Conservation (phyloP, 2,329 filamentous ascomycete species). For the Aspergillus pseudotamarii region DNA sequence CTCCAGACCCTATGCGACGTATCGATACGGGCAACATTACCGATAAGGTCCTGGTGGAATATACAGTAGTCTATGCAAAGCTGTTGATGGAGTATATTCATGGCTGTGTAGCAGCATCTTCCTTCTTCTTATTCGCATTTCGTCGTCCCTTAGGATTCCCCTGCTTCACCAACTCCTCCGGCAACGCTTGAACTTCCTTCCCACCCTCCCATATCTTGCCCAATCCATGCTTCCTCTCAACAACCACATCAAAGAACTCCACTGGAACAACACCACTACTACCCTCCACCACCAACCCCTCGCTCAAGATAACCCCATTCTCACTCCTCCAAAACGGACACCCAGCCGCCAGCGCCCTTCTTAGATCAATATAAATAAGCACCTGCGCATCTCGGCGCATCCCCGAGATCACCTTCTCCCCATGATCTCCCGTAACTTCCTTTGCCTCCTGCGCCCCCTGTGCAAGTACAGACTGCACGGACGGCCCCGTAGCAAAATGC, state of each 20-base stretch:
- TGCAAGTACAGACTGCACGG: constrained; percentile 44
- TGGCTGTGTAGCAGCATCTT: background rate
- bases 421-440: constrained; percentile 17
- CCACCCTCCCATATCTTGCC: constrained; percentile 68
- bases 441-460: constrained; percentile 24
- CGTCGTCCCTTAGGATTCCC: constrained; percentile 34
- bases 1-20: background rate
- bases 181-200: constrained; percentile 53
- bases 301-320: constrained; percentile 71
- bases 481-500: constrained; percentile 80
- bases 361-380: constrained; percentile 75
- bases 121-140: constrained; percentile 4
- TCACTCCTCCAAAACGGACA: constrained; percentile 78
- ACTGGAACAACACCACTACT: constrained; percentile 64
- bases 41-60: background rate
- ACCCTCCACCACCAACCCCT: constrained; percentile 53
- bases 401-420: constrained; percentile 66
- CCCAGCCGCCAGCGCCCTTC: constrained; percentile 62
- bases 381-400: constrained; percentile 79
- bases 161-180: constrained; percentile 45
- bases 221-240: constrained; percentile 72
- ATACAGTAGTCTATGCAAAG: too few species aligned
- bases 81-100: too few species aligned
- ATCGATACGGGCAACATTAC: background rate
- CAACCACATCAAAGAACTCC: constrained; percentile 72